phyloP scores from a whole-genome alignment of 352 stramenopile species.

The Phytophthora pini region DNA sequence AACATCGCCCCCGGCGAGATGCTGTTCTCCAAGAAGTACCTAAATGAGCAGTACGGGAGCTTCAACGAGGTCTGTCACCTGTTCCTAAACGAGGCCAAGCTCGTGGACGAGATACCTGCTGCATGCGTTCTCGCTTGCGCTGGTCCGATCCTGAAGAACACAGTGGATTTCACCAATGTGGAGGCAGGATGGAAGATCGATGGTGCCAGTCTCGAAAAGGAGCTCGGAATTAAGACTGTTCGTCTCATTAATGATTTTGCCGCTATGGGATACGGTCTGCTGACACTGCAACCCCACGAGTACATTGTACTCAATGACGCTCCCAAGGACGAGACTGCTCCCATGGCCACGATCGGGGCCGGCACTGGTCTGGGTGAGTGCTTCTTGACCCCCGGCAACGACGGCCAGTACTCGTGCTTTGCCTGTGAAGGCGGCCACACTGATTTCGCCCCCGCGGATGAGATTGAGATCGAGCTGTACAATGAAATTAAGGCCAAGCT shows the following conservation, averaged over 20 bases:
- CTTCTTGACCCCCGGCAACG: conserved; percentile 91
- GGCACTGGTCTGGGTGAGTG: conserved; percentile 97
- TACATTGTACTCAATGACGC: conserved; percentile 90
- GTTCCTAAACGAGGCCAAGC: conserved; percentile 92
- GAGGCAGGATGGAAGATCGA: conserved; percentile 90
- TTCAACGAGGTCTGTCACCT: conserved; percentile 89
- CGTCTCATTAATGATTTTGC: conserved; percentile 97
- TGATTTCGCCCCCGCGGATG: conserved; percentile 92
- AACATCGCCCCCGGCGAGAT: conserved; percentile 71
- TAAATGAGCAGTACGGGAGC: conserved; percentile 76
- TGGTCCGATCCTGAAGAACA: conserved; percentile 79
- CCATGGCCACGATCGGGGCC: conserved; percentile 95
- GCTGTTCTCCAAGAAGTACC: conserved; percentile 84
- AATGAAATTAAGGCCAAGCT: conserved; percentile 83
- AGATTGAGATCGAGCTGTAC: conserved; percentile 88
- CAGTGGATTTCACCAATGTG: conserved; percentile 93
- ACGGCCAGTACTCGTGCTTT: conserved; percentile 91
- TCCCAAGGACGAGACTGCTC: conserved; percentile 63
- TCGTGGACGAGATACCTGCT: conserved; percentile 58
- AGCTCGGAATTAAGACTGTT: conserved; percentile 85
- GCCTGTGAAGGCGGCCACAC: conserved; percentile 95
- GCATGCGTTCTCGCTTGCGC: conserved; percentile 77
- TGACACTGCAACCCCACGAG: conserved; percentile 92
- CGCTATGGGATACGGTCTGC: conserved; percentile 95
- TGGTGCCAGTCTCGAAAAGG: conserved; percentile 62